Conservation (phyloP, 352 stramenopile genomes). For the Phytophthora rubi region DNA sequence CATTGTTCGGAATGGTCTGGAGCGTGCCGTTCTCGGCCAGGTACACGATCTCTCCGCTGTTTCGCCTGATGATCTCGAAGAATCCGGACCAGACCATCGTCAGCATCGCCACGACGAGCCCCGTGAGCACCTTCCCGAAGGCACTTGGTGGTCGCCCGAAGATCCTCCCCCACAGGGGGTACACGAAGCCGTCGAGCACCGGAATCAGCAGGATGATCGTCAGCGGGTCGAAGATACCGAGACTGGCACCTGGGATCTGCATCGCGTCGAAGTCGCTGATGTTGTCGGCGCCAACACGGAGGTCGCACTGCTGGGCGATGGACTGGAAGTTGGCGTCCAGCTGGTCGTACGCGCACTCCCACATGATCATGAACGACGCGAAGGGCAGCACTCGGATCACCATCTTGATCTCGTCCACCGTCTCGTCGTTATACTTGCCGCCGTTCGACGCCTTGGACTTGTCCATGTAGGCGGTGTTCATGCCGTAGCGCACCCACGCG, state of each 20-base stretch:
- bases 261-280: constrained; percentile 36
- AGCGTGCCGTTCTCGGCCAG: constrained; percentile 28
- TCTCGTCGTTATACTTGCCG: constrained; percentile 82
- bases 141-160: constrained; percentile 68
- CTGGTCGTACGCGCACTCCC: constrained; percentile 88
- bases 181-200: constrained; percentile 75
- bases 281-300: constrained; percentile 54
- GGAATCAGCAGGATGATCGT: constrained; percentile 86
- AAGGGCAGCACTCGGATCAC: constrained; percentile 87
- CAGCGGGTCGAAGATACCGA: constrained; percentile 88
- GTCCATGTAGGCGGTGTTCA: constrained; percentile 85
- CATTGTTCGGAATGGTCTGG: constrained; percentile 54
- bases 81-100: constrained; percentile 88
- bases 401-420: constrained; percentile 87
- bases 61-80: constrained; percentile 79
- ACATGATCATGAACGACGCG: constrained; percentile 91
- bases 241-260: constrained; percentile 77
- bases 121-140: constrained; percentile 83
- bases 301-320: constrained; percentile 85
- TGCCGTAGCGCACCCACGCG: constrained; percentile 83
- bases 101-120: constrained; percentile 75
- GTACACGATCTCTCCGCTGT: constrained; percentile 52
- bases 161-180: constrained; percentile 64
- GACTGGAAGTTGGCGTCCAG: constrained; percentile 90
- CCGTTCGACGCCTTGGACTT: constrained; percentile 86